Percentiles rank a stretch among this genome's conserved stretches.
phyloP scores from a whole-genome alignment of 1,284 basidiomycete species.

The Boletellus deceptivus region DNA sequence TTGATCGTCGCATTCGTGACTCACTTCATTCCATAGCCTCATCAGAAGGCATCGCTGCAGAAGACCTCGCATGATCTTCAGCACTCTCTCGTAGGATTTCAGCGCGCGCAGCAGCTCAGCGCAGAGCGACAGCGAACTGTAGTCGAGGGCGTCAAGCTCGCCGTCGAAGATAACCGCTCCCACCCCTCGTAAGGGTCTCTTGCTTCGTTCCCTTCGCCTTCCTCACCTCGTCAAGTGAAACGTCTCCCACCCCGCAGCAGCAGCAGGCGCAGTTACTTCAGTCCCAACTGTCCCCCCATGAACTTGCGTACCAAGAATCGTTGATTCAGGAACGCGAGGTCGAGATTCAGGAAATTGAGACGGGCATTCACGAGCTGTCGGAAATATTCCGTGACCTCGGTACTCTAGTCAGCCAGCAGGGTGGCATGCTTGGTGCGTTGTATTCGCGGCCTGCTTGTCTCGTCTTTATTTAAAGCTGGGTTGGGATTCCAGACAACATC shows the following conservation, averaged over 20 bases:
- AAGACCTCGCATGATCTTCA: slow-evolving; percentile 95
- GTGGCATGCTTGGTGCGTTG: slow-evolving; percentile 87
- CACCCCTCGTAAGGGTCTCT: slow-evolving; percentile 30
- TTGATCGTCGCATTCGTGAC: neutral
- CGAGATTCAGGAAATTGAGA: slow-evolving; percentile 96
- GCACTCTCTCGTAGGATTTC: slow-evolving; percentile 85
- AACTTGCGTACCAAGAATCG: slow-evolving; percentile 95
- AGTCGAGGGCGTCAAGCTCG: slow-evolving; percentile 77
- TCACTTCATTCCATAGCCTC: slow-evolving; percentile 46
- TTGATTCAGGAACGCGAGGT: slow-evolving; percentile 93
- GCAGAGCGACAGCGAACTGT: slow-evolving; percentile 85
- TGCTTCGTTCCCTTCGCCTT: neutral
- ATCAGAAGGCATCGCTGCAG: slow-evolving; percentile 74
- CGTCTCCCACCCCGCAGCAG: slow-evolving; percentile 45
- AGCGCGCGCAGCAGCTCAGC: slow-evolving; percentile 86
- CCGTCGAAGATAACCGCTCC: slow-evolving; percentile 65
- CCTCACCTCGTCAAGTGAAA: slow-evolving; percentile 35
- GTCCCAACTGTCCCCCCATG: slow-evolving; percentile 78
- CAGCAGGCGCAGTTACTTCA: slow-evolving; percentile 73
- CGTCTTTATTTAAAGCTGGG: neutral
- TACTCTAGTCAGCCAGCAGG: slow-evolving; percentile 93
- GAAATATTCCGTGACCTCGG: slow-evolving; percentile 98
- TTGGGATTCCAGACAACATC: slow-evolving; percentile 79
- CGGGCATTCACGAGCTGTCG: slow-evolving; percentile 93
- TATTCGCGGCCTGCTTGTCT: neutral